phyloP scores from a whole-genome alignment of 23 red algal species.

The Gracilaria gracilis region DNA sequence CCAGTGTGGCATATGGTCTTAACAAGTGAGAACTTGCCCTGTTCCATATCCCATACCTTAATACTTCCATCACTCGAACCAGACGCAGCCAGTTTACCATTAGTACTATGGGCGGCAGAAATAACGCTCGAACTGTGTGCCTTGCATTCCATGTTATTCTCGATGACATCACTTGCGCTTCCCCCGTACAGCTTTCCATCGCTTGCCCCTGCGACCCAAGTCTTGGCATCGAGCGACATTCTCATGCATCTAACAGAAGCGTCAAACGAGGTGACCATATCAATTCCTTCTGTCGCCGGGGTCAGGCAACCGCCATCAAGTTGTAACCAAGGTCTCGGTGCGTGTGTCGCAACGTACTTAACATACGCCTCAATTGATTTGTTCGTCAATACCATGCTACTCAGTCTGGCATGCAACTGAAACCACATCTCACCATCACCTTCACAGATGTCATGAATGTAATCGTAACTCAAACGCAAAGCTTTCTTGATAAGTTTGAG shows the following conservation, averaged over 20 bases:
- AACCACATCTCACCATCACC: background rate
- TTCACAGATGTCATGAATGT: slow-evolving; percentile 10
- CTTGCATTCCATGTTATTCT: background rate
- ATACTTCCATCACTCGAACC: background rate
- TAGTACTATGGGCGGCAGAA: background rate
- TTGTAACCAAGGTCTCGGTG: slow-evolving; percentile 10
- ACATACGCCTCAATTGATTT: background rate
- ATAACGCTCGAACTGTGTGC: background rate
- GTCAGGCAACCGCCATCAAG: slow-evolving; percentile 16
- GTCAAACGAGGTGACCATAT: slow-evolving; percentile 3
- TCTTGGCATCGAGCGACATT: background rate
- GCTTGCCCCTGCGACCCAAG: background rate
- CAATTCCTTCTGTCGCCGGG: background rate
- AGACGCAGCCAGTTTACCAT: slow-evolving; percentile 13
- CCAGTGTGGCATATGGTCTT: background rate
- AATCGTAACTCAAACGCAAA: slow-evolving; percentile 10
- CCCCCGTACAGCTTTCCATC: background rate
- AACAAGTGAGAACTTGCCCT: background rate
- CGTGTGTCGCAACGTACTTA: slow-evolving; percentile 2
- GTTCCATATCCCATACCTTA: background rate
- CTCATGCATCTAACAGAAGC: background rate
- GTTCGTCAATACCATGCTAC: background rate
- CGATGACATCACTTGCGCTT: background rate
- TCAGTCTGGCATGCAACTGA: slow-evolving; percentile 9
- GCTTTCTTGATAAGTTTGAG: slow-evolving; percentile 18